Evolutionary conservation across 768 basidiomycete species (phyloP), one percentile per base, ranked within the genome.

Genomic region (Dictyophora rubrovolvata): DNA sequence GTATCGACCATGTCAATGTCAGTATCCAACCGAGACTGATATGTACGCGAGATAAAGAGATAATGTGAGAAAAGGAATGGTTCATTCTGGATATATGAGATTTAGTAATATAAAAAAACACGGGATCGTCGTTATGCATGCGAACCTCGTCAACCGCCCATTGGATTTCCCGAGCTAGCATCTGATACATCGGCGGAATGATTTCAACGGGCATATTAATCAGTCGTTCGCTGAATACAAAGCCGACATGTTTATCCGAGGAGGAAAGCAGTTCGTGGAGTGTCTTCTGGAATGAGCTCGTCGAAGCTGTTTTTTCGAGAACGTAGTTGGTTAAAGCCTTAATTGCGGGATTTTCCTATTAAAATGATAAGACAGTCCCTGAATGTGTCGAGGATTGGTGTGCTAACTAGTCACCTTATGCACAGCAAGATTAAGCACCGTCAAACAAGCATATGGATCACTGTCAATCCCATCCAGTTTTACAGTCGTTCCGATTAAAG

Each of bases 161-260:
- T 37, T 82, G 74, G n/a, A 96, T 74, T 69, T 99, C 95, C 51
- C 89, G 84, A 0, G 76, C 73, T 21, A 98, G 77, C 88, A 97
- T 93, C 48, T 77, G 77, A 70, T 94, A 97, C 85, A 96, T 87
- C 1, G 92, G 93, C 5, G 93, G 87, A 9, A 94, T 79, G 36
- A 93, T 83, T 65, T 97, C 91, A 14, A 93, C 86, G 0, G 95
- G 95, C 85, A 99, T 94, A 69, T 98, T 99, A 63, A 96, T 78
- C 54, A 98, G 75, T 0, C 95, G 79, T 69, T 96, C 92, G 63
- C 86, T 88, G 63, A 99, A 75, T 9, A 97, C 77, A 17, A 96
- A 77, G 1, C 91, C 95, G 50, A 95, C 81, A 61, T 87, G 82
- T 16, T 75, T 74, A 73, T 70, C 36, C 64, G 75, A 70, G 51